A percentile compares a stretch with the other conserved stretches of the same genome.
These are phyloP conservation scores for Misopates orontium DNA, from an alignment of 257 asterid genomes.

Conservation along the genomic window DNA sequence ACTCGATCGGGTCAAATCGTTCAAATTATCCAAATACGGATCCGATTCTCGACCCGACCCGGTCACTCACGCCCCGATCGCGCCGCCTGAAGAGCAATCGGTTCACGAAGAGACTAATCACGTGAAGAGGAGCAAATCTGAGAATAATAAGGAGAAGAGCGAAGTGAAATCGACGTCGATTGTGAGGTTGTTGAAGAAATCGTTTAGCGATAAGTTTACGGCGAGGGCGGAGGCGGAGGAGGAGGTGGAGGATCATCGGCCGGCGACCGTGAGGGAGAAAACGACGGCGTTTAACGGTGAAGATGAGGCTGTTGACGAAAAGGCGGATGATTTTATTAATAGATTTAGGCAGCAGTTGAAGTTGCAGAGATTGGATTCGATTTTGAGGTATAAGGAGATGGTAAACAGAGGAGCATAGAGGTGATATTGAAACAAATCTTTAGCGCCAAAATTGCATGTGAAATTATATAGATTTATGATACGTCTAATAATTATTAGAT, in stretches of 20 bases:
- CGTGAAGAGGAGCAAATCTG: slow-evolving; percentile 36
- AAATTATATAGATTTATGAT: too few species aligned
- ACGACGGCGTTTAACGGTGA: slow-evolving; percentile 28
- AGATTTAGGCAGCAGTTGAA: slow-evolving; percentile 65
- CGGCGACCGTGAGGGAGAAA: slow-evolving; percentile 44
- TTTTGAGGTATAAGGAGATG: slow-evolving; percentile 50
- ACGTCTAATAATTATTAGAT: too few species aligned
- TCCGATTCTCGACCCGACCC: slow-evolving; percentile 16
- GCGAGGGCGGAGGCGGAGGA: slow-evolving; percentile 26
- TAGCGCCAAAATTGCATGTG: too few species aligned
- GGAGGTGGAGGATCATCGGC: slow-evolving; percentile 34
- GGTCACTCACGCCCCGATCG: not conserved
- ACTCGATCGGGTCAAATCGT: slow-evolving; percentile 1
- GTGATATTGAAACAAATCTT: not conserved
- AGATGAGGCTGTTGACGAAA: slow-evolving; percentile 59
- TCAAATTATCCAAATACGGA: slow-evolving; percentile 17
- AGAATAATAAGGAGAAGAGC: slow-evolving; percentile 3
- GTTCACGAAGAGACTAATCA: slow-evolving; percentile 1
- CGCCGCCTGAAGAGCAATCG: slow-evolving; percentile 1
- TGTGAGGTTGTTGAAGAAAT: slow-evolving; percentile 40
- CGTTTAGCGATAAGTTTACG: slow-evolving; percentile 46
- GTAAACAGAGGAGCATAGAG: slow-evolving; percentile 32
- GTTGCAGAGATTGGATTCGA: slow-evolving; percentile 62
- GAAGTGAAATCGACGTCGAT: not conserved
- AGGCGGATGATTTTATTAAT: slow-evolving; percentile 67